Conservation (phyloP, 192 early-diverging fungal genomes). For the Phycomyces blakesleeanus region DNA sequence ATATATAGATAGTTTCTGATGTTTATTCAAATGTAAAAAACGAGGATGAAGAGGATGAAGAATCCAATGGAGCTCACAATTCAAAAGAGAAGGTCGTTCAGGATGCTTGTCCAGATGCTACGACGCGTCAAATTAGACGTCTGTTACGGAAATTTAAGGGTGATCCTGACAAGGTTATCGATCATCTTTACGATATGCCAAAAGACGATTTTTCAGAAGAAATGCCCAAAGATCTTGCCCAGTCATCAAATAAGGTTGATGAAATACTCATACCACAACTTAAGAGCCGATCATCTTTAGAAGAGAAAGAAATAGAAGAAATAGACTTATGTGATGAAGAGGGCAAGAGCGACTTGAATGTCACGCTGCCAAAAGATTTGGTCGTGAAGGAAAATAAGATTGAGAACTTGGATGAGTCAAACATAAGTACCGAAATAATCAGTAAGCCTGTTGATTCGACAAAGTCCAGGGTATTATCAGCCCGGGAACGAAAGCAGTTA, state of each 20-base stretch:
- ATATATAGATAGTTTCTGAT: conserved; percentile 10
- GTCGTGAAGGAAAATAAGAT: too few species aligned
- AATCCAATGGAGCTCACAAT: conserved; percentile 21
- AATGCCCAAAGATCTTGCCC: background rate
- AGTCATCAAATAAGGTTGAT: background rate
- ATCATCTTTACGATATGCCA: conserved; percentile 39
- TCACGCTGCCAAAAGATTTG: too few species aligned
- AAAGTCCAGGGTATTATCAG: background rate
- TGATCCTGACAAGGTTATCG: conserved; percentile 50
- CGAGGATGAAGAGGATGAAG: conserved; percentile 17
- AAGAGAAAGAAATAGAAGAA: background rate
- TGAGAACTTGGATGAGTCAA: too few species aligned
- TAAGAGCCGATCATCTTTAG: background rate
- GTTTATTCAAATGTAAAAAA: conserved; percentile 6
- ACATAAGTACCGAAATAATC: too few species aligned
- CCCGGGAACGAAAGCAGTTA: background rate
- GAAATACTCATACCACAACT: background rate
- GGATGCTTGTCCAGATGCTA: conserved; percentile 47
- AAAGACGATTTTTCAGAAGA: background rate
- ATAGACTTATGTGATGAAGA: too few species aligned
- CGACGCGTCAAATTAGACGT: conserved; percentile 43
- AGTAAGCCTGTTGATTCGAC: too few species aligned
- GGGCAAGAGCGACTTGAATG: too few species aligned
- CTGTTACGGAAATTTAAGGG: conserved; percentile 44
- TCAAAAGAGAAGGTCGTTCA: conserved; percentile 57